Evolutionary conservation across 495 filamentous ascomycete genomes (phyloP).

Genomic region (Penicillium subrubescens): DNA sequence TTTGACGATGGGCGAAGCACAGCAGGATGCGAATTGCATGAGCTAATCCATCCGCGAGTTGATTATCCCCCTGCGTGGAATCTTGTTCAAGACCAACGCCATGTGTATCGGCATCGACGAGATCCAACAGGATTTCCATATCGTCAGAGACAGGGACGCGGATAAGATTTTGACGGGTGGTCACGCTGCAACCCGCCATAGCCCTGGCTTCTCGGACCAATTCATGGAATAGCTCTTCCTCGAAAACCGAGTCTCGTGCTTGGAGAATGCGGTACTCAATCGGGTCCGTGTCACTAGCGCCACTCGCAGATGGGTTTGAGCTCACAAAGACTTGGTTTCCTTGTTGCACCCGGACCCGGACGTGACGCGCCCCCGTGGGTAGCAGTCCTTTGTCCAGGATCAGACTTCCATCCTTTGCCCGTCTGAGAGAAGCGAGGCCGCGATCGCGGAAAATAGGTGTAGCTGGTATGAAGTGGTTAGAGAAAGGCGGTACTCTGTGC

Average conservation of each 20-base stretch:
- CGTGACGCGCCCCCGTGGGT: slow-evolving; percentile 55
- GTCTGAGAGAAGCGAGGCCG: slow-evolving; percentile 75
- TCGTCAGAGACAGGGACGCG: slow-evolving; percentile 56
- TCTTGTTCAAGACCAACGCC: slow-evolving; percentile 7
- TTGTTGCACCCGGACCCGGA: slow-evolving; percentile 63
- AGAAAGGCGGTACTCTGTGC: background rate
- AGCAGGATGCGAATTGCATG: slow-evolving; percentile 69
- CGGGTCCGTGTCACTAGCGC: slow-evolving; percentile 31
- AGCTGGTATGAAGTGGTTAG: slow-evolving; percentile 40
- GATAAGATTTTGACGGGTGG: slow-evolving; percentile 57
- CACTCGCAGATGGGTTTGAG: slow-evolving; percentile 42
- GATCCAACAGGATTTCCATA: slow-evolving; percentile 63
- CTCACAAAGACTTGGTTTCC: slow-evolving; percentile 42
- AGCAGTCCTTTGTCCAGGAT: slow-evolving; percentile 69
- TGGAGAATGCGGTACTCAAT: slow-evolving; percentile 72
- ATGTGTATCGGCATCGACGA: slow-evolving; percentile 60
- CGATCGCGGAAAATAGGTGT: slow-evolving; percentile 73
- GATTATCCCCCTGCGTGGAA: slow-evolving; percentile 25
- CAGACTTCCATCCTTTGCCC: slow-evolving; percentile 73
- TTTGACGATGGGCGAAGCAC: slow-evolving; percentile 70
- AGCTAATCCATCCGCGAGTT: slow-evolving; percentile 57
- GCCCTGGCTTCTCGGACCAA: slow-evolving; percentile 76
- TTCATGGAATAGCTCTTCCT: slow-evolving; percentile 94
- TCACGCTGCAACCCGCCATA: slow-evolving; percentile 66
- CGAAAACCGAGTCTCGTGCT: slow-evolving; percentile 84